phyloP scores from a whole-genome alignment of 352 stramenopile species.

The Phytopythium boreale region DNA sequence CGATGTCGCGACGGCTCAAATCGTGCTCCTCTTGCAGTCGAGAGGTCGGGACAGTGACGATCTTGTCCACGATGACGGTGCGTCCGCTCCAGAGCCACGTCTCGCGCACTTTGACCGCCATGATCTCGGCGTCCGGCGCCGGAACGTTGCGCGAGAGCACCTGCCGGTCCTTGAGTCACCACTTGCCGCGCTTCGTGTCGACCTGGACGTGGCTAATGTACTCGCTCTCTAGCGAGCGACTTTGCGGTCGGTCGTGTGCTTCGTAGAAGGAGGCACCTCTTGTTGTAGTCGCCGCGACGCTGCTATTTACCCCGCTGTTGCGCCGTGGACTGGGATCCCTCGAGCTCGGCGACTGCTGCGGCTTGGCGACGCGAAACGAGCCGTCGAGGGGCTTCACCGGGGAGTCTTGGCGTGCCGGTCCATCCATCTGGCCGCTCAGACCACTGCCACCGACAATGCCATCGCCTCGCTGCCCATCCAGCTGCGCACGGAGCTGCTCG shows the following conservation, averaged over 20 bases:
- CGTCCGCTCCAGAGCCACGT: slow-evolving; percentile 64
- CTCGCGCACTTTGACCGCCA: slow-evolving; percentile 58
- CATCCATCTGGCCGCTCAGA: background rate
- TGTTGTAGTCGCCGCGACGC: background rate
- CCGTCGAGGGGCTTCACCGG: background rate
- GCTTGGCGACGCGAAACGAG: background rate
- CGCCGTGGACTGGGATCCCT: background rate
- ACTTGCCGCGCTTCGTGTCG: slow-evolving; percentile 53
- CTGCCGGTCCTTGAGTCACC: slow-evolving; percentile 60
- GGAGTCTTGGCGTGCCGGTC: background rate
- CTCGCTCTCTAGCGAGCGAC: background rate
- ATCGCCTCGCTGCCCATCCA: slow-evolving; percentile 46
- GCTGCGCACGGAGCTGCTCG: slow-evolving; percentile 37
- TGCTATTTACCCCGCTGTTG: background rate
- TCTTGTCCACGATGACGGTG: slow-evolving; percentile 64
- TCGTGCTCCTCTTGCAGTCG: background rate
- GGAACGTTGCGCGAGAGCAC: slow-evolving; percentile 40
- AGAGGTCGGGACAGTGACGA: slow-evolving; percentile 22
- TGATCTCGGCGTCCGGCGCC: slow-evolving; percentile 21
- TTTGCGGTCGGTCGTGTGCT: background rate
- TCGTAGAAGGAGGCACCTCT: background rate
- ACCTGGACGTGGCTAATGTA: slow-evolving; percentile 36
- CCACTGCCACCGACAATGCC: background rate
- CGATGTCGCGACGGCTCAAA: background rate
- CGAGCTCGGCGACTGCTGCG: background rate